A percentile compares a stretch with the other conserved stretches of the same genome.
Evolutionary conservation across 2,329 filamentous ascomycete genomes (phyloP).

Genomic region (Fusarium solani-melongenae): DNA sequence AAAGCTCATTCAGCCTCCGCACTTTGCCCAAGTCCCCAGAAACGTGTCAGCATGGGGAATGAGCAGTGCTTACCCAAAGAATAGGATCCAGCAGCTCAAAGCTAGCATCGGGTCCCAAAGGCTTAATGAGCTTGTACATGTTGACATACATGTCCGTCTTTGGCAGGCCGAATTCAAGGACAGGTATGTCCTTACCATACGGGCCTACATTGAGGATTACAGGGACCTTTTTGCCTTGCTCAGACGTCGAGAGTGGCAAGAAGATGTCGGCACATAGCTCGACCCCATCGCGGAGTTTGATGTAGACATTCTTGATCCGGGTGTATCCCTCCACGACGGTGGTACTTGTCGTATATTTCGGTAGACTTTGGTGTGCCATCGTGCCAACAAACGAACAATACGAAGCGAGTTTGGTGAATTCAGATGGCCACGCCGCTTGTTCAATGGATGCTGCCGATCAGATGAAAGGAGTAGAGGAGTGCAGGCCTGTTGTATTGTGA

Average conservation of each 20-base stretch:
- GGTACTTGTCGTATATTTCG: background rate
- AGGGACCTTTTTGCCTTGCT: background rate
- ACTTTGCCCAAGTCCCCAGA: background rate
- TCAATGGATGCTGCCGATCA: background rate
- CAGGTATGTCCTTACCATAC: conserved; percentile 15
- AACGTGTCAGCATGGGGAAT: no score
- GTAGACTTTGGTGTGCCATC: background rate
- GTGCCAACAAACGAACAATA: background rate
- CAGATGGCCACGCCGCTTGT: background rate
- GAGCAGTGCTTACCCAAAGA: background rate
- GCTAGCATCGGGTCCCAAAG: conserved; percentile 4
- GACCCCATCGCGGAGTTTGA: conserved; percentile 4
- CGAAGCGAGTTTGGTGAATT: background rate
- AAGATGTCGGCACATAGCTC: conserved; percentile 13
- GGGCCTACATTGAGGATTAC: conserved; percentile 5
- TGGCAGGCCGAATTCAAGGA: conserved; percentile 4
- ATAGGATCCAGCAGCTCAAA: conserved; percentile 5
- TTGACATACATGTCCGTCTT: conserved; percentile 4
- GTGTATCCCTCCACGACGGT: conserved; percentile 6
- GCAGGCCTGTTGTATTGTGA: background rate
- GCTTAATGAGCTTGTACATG: conserved; percentile 9
- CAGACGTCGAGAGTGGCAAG: conserved; percentile 1
- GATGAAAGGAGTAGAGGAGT: background rate
- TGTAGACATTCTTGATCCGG: conserved; percentile 2
- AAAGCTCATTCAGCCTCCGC: background rate